A percentile compares a stretch with the other conserved stretches of the same genome.
phyloP scores from a whole-genome alignment of 2,329 filamentous ascomycete genomes.

The Hymenoscyphus fraxineus region DNA sequence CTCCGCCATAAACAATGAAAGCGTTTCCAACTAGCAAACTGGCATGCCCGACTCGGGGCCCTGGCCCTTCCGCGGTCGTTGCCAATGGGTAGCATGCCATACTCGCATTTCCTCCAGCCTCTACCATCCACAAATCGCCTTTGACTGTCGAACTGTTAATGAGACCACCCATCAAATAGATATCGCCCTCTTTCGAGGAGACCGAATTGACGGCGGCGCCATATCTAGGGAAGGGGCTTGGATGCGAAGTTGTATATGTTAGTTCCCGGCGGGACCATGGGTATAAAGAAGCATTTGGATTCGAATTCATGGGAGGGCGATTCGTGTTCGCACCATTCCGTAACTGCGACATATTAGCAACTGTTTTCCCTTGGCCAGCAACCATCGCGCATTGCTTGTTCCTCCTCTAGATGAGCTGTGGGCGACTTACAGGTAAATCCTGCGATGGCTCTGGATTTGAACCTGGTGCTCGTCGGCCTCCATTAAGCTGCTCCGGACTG shows the following conservation, averaged over 20 bases:
- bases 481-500: conserved; percentile 45
- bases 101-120: conserved; percentile 76
- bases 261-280: conserved; percentile 92
- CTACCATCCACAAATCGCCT: conserved; percentile 96
- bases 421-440: conserved; percentile 39
- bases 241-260: conserved; percentile 76
- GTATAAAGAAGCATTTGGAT: conserved; percentile 77
- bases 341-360: conserved; percentile 39
- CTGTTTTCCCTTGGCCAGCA: neutral
- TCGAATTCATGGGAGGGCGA: conserved; percentile 36
- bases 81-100: conserved; percentile 88
- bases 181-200: conserved; percentile 92
- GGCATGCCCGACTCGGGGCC: conserved; percentile 89
- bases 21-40: conserved; percentile 95
- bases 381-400: neutral
- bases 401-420: conserved; percentile 10
- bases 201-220: conserved; percentile 91
- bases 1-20: conserved; percentile 97
- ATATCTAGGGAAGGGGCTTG: conserved; percentile 92
- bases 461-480: conserved; percentile 50
- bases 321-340: conserved; percentile 46
- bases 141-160: conserved; percentile 95
- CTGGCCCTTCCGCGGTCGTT: conserved; percentile 89
- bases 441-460: conserved; percentile 28
- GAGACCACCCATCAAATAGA: conserved; percentile 95